phyloP scores from a whole-genome alignment of 345 rosid species.

The Geranium brycei region DNA sequence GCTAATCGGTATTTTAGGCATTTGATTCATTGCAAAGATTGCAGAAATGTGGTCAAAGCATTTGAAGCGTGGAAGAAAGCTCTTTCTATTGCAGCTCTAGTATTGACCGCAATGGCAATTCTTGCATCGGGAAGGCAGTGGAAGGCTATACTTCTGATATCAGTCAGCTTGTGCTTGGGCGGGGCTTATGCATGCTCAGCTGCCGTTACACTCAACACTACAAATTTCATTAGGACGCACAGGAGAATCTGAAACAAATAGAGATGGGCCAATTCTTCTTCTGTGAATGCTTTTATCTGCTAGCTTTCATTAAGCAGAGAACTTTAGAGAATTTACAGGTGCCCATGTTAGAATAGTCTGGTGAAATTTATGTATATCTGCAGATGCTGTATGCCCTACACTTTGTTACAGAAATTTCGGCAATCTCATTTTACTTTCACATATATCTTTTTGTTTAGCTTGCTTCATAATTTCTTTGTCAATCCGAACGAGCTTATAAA shows the following conservation, averaged over 20 bases:
- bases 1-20: slow-evolving; percentile 76
- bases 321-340: too few relatives aligned
- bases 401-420: too few relatives aligned
- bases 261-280: not conserved
- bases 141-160: slow-evolving; percentile 45
- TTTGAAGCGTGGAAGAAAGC: slow-evolving; percentile 50
- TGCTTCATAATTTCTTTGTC: too few relatives aligned
- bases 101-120: slow-evolving; percentile 46
- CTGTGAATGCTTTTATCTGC: too few relatives aligned
- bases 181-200: slow-evolving; percentile 52
- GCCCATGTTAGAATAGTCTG: too few relatives aligned
- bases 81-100: slow-evolving; percentile 34
- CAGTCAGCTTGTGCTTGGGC: slow-evolving; percentile 45
- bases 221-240: slow-evolving; percentile 78
- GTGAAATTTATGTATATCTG: too few relatives aligned
- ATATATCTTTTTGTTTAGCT: too few relatives aligned
- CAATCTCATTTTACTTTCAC: too few relatives aligned
- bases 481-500: too few relatives aligned
- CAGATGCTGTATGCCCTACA: too few relatives aligned
- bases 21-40: slow-evolving; percentile 75
- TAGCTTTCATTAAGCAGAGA: too few relatives aligned
- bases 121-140: slow-evolving; percentile 57
- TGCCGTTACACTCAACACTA: slow-evolving; percentile 57
- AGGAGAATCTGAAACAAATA: slow-evolving; percentile 41
- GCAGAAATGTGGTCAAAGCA: slow-evolving; percentile 44